Conservation (phyloP, 441 rosid genomes). For the Erodium texanum region DNA sequence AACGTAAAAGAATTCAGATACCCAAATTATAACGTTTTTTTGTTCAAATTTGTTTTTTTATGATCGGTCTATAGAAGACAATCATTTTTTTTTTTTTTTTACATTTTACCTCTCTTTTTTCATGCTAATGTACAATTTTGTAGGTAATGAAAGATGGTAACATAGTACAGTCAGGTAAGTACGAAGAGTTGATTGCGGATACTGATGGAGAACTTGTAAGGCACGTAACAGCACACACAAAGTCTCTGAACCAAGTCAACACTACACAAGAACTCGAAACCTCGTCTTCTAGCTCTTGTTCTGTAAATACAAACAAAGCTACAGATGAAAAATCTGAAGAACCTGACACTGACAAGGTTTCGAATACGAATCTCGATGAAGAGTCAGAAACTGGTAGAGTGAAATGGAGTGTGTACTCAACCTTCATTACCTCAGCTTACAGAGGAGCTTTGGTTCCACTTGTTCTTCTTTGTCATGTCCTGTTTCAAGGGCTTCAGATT, state of each 20-base stretch:
- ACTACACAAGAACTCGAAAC: constrained; percentile 36
- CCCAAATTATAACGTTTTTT: no score
- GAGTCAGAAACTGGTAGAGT: constrained; percentile 88
- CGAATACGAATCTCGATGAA: constrained; percentile 83
- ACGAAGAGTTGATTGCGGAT: constrained; percentile 53
- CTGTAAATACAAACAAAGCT: background rate
- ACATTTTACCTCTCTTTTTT: no score
- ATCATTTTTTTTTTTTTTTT: no score
- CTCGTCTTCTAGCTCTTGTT: constrained; percentile 20
- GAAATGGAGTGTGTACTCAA: constrained; percentile 75
- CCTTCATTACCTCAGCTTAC: constrained; percentile 62
- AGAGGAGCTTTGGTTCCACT: constrained; percentile 69
- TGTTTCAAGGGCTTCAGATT: constrained; percentile 72
- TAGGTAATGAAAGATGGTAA: constrained; percentile 93
- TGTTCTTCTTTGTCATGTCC: constrained; percentile 69
- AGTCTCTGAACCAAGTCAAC: constrained; percentile 49
- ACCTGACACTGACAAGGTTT: constrained; percentile 33
- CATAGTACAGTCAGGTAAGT: constrained; percentile 73
- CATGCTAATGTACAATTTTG: background rate
- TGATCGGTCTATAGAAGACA: no score
- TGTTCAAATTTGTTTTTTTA: no score
- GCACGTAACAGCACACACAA: constrained; percentile 69
- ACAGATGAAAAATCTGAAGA: constrained; percentile 33
- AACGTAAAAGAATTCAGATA: no score
- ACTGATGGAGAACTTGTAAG: constrained; percentile 80